A percentile compares a stretch with the other conserved stretches of the same genome.
phyloP scores from a whole-genome alignment of 2,329 filamentous ascomycete species.

The Thelonectria rubi region DNA sequence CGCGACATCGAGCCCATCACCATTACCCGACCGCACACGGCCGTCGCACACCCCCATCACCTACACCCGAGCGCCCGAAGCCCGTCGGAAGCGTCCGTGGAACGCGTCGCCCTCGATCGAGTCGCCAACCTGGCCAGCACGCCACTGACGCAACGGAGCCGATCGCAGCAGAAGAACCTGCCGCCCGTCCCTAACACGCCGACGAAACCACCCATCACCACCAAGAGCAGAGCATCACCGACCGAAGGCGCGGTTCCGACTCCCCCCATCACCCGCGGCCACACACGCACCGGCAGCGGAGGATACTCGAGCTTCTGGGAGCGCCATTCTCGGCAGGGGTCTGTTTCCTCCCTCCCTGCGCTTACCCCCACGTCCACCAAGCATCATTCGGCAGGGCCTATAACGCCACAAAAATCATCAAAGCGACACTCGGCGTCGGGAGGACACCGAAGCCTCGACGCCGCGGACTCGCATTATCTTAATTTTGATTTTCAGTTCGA shows the following conservation, averaged over 20 bases:
- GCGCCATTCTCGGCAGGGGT: conserved; percentile 32
- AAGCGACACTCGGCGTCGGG: conserved; percentile 1
- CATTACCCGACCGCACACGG: conserved; percentile 3
- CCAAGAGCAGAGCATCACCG: conserved; percentile 4
- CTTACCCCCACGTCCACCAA: conserved; percentile 29
- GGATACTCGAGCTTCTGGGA: conserved; percentile 19
- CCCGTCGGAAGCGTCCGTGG: conserved; percentile 43
- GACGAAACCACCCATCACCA: conserved; percentile 8
- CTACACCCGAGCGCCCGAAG: conserved; percentile 26
- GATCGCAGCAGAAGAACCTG: conserved; percentile 38
- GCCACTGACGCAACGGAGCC: conserved; percentile 30
- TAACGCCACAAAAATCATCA: conserved; percentile 15
- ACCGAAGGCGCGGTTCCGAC: background rate
- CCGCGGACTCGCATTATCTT: conserved; percentile 10
- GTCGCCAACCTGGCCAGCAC: conserved; percentile 25
- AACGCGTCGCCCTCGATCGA: conserved; percentile 31
- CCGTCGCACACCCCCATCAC: conserved; percentile 16
- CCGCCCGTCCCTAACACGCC: conserved; percentile 8
- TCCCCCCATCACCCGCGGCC: conserved; percentile 1
- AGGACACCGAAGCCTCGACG: conserved; percentile 6
- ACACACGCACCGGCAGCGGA: conserved; percentile 9
- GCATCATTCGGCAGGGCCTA: conserved; percentile 18
- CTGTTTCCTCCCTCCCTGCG: conserved; percentile 35
- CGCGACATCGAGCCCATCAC: conserved; percentile 3
- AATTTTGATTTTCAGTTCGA: conserved; percentile 25